phyloP scores from a whole-genome alignment of 2,329 filamentous ascomycete species.

The Fusarium poae region DNA sequence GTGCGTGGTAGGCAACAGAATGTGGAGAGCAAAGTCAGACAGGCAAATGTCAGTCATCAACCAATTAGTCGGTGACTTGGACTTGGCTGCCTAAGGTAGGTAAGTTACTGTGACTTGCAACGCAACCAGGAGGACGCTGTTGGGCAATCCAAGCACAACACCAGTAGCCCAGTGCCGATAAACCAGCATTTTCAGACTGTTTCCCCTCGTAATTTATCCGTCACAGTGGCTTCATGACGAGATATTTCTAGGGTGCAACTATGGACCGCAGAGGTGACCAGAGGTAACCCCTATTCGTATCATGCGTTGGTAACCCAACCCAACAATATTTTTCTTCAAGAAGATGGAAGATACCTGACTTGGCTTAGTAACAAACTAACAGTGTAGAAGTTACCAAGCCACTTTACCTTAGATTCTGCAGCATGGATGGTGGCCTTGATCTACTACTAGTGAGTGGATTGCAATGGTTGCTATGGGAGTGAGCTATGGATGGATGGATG shows the following conservation, averaged over 20 bases:
- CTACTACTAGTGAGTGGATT: slow-evolving; percentile 16
- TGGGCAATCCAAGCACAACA: slow-evolving; percentile 17
- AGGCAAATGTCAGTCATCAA: slow-evolving; percentile 12
- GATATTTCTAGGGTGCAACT: not conserved
- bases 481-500: not conserved
- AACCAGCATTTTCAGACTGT: slow-evolving; percentile 1
- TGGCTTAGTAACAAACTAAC: not conserved
- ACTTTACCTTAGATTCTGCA: not conserved
- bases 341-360: not conserved
- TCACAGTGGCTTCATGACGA: slow-evolving; percentile 9
- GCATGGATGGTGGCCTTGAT: slow-evolving; percentile 9
- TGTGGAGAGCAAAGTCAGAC: slow-evolving; percentile 16
- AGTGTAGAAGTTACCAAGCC: not conserved
- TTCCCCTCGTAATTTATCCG: slow-evolving; percentile 12
- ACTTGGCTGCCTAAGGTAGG: slow-evolving; percentile 20
- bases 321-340: not conserved
- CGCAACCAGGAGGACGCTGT: not conserved
- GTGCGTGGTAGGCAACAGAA: slow-evolving; percentile 9
- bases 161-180: slow-evolving; percentile 1
- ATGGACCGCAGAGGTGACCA: not conserved
- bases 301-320: not conserved
- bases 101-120: slow-evolving; percentile 13
- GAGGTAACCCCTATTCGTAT: slow-evolving; percentile 14
- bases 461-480: slow-evolving; percentile 19
- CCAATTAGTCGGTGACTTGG: slow-evolving; percentile 15